Base-by-base conservation (phyloP, 2,329 filamentous ascomycete genomes). In the Hirsutella thompsonii region DNA sequence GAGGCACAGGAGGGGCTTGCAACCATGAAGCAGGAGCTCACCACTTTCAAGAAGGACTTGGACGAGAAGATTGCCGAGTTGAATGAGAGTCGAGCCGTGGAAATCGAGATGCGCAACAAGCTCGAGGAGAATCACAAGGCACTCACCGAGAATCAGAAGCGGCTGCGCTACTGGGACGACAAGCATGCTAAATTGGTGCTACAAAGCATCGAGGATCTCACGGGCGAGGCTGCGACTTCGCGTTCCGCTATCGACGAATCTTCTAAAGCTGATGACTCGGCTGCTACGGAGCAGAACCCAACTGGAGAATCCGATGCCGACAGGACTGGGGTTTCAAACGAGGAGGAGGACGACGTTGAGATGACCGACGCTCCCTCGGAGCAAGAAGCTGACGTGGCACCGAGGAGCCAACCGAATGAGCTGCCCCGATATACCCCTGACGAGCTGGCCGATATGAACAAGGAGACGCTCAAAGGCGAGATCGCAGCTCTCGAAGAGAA, bases 61-160 rank as follows among this genome's bases (percentile, higher is more conserved):
- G 90, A 98, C 49, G 80, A 84, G 52, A 94, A 89, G 68, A 83
- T 78, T 2, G 67, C 80, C 0, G 87, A 93, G 57, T 72, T 96
- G 42, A 95, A 96, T 55, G 83, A 87, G 55, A 94, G 83, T 0
- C 78, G 90, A 9, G 89, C 87, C 0, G 69, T 82, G 3, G 92
- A 98, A 60, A 95, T 98, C 46, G 92, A 98, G 62, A 95, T 96
- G 88, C 83, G 85, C 47, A 96, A 96, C 63, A 94, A 94, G 65
- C 79, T 98, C 1, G 92, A 96, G 55, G 90, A 96, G 56, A 92
- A 90, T 58, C 84, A 94, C 49, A 98, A 98, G 64, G 76, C 81
- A 9, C 72, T 96, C 13, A 62, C 67, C 0, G 90, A 96, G 55
- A 94, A 93, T 60, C 80, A 93, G 58, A 89, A 85, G 62, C 79